phyloP scores from a whole-genome alignment of 2,329 filamentous ascomycete species.

The Tolypocladium amazonense region DNA sequence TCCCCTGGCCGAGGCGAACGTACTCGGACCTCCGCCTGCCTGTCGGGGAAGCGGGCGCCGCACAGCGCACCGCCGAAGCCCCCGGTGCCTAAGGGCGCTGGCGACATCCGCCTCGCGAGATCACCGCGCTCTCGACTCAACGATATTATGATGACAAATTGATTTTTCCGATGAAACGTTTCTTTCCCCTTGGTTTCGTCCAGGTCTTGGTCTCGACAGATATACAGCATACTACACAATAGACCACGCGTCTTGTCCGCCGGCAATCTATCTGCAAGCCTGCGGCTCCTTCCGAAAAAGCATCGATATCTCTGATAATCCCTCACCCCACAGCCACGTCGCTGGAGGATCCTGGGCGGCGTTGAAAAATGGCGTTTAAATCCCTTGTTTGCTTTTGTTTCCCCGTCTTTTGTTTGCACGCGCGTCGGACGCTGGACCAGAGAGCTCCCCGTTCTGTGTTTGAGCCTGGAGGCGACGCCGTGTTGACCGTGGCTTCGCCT shows the following conservation, averaged over 20 bases:
- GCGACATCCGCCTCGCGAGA: neutral
- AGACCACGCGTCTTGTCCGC: neutral
- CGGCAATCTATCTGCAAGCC: neutral
- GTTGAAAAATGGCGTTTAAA: neutral
- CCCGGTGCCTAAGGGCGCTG: conserved; percentile 2
- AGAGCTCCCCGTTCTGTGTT: neutral
- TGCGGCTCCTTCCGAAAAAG: neutral
- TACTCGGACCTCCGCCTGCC: conserved; percentile 30
- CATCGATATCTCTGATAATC: neutral
- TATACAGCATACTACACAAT: neutral
- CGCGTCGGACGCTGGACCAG: neutral
- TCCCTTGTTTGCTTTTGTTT: neutral
- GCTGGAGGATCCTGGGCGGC: neutral
- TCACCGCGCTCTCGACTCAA: neutral
- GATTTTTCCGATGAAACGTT: neutral
- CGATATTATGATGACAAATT: neutral
- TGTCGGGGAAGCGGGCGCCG: conserved; percentile 17
- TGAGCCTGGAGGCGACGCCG: neutral
- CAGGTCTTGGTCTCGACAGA: neutral
- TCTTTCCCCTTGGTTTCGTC: neutral
- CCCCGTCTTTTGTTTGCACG: neutral
- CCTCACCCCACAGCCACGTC: neutral
- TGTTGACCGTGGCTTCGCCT: neutral
- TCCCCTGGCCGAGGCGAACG: conserved; percentile 9
- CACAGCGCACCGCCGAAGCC: conserved; percentile 10